Base-by-base conservation (phyloP, 2,329 filamentous ascomycete species). In the Claviceps arundinis region DNA sequence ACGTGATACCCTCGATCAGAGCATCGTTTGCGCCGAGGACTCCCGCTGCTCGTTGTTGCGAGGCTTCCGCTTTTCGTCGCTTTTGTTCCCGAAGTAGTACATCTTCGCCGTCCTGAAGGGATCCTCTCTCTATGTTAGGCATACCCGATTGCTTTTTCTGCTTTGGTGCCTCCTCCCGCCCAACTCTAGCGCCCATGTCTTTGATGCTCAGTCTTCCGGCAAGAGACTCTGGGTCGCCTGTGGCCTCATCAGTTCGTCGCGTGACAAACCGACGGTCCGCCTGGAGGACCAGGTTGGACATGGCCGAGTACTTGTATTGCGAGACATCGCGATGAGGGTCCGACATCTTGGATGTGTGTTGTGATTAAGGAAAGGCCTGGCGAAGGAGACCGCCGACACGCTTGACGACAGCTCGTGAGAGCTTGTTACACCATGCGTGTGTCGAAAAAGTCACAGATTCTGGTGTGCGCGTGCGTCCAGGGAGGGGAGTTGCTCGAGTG, bases 231-330 rank as follows among this genome's bases (percentile, higher is more conserved):
- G 93, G 94, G 68, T 98, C 93, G 62, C 93, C 93, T 50, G 91
- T 97, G 57, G 89, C 84, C 73, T 98, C 94, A 71, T 98, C 91
- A 61, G 84, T 89, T 63, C 89, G 84, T 68, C 93, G 84, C 58
- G 89, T 89, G 62, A 95, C 85, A 68, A 98, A 97, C 62, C 93
- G 85, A 73, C 90, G 85, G 76, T 98, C 93, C 74, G 89, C 90
- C 87, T 98, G 93, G 81, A 98, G 88, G 67, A 98, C 93, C 89
- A 98, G 85, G 82, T 98, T 98, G 74, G 93, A 98, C 93, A 98
- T 97, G 70, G 88, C 89, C 82, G 89, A 89, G 81, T 96, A 95
- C 73, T 96, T 96, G 80, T 95, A 96, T 73, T 95, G 90, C 70
- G 89, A 90, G 64, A 95, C 87, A 85, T 93, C 82, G 70, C 80